A percentile compares a stretch with the other conserved stretches of the same genome.
phyloP scores from a whole-genome alignment of 2,329 filamentous ascomycete genomes.

The Fusarium sp. region DNA sequence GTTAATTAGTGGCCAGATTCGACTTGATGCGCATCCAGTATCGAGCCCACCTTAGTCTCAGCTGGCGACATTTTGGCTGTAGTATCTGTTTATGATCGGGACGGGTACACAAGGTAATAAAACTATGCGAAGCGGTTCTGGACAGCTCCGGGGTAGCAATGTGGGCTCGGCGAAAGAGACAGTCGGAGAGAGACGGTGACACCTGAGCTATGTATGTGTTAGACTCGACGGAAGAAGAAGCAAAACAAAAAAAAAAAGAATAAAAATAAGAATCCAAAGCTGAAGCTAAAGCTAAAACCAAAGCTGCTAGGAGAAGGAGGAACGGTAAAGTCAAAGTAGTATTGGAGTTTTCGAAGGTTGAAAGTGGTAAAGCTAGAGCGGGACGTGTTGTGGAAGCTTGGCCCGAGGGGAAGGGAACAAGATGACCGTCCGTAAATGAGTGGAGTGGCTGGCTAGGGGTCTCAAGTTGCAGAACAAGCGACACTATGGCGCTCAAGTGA shows the following conservation, averaged over 20 bases:
- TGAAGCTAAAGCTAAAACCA: conserved; percentile 11
- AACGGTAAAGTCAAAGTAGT: not conserved
- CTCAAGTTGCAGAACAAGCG: conserved; percentile 21
- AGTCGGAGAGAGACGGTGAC: conserved; percentile 13
- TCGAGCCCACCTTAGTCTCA: conserved; percentile 50
- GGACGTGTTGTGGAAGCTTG: conserved; percentile 8
- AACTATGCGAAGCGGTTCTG: conserved; percentile 15
- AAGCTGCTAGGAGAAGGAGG: conserved; percentile 10
- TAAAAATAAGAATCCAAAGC: conserved; percentile 16
- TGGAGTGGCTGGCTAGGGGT: conserved; percentile 41
- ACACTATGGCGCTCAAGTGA: conserved; percentile 36
- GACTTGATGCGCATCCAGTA: not conserved
- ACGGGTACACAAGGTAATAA: conserved; percentile 12
- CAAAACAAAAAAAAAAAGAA: not conserved
- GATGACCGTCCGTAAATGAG: conserved; percentile 18
- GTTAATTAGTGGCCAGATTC: conserved; percentile 20
- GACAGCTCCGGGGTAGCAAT: conserved; percentile 25
- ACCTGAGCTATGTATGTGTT: conserved; percentile 23
- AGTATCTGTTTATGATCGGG: conserved; percentile 28
- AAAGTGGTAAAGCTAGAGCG: conserved; percentile 29
- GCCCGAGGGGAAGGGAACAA: conserved; percentile 23
- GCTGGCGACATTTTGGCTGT: conserved; percentile 47
- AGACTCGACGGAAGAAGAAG: conserved; percentile 11
- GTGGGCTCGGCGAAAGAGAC: conserved; percentile 14
- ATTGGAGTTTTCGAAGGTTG: conserved; percentile 16